Conservation (phyloP, 2,329 filamentous ascomycete genomes). For the Mycosphaerella arachidis region DNA sequence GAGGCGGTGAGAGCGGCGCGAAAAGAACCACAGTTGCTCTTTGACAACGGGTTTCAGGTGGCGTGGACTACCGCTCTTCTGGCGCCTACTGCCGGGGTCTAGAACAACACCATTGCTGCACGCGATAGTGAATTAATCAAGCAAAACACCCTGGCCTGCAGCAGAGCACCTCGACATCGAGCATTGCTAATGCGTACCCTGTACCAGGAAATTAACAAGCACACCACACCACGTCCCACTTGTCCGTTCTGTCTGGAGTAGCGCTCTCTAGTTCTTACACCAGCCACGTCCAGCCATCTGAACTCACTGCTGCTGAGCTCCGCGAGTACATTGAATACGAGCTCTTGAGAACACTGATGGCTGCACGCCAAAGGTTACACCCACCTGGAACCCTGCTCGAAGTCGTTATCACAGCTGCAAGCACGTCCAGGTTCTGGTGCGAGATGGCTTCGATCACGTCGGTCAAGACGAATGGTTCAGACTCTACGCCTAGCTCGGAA, state of each 20-base stretch:
- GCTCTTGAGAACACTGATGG: not conserved
- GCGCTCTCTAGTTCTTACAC: not conserved
- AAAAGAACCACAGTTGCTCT: not conserved
- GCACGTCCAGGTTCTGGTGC: not conserved
- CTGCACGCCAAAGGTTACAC: conserved; percentile 3
- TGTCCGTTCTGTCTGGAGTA: not conserved
- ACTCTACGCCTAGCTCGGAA: conserved; percentile 10
- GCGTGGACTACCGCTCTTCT: not conserved
- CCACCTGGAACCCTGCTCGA: not conserved
- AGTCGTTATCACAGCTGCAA: not conserved
- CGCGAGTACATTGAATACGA: not conserved
- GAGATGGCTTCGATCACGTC: conserved; percentile 1
- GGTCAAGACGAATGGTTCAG: not conserved
- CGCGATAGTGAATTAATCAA: not conserved
- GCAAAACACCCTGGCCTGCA: not conserved
- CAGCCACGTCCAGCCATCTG: not conserved
- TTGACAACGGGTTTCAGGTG: conserved; percentile 1
- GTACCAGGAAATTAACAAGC: not conserved
- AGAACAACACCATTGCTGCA: not conserved
- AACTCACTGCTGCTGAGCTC: not conserved
- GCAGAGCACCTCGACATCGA: no score
- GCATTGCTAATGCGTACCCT: not conserved
- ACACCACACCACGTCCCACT: not conserved
- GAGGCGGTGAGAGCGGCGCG: not conserved
- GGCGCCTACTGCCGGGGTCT: not conserved